Evolutionary conservation across 2,329 filamentous ascomycete species (phyloP), one percentile per base, ranked within the genome.

Genomic region (Aureobasidium sp.): DNA sequence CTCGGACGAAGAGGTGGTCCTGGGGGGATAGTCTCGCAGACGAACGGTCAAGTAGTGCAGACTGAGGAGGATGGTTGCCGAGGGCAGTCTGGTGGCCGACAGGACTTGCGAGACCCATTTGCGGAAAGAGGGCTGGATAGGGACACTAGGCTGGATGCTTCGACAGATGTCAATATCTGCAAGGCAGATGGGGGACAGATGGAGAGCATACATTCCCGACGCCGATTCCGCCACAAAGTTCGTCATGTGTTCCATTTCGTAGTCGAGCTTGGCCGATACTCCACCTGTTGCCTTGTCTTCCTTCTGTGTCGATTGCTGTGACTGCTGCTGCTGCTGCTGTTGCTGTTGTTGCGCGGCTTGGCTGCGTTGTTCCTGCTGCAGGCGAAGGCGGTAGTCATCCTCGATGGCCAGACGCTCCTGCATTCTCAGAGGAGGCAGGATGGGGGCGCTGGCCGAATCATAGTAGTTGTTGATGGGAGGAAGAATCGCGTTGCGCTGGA

Each of bases 181-280:
- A 71, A 83, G 74, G 76, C 75, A 78, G 76, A 82, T 78, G 69
- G 77, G 77, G 77, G 79, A 79, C 71, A 74, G 74, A 73, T 80
- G 78, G 71, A 81, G 76, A 66, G 77, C 82, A 82, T 84, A 86
- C 83, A 89, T 83, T 80, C 83, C 82, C 75, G 88, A 81, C 64
- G 91, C 86, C 85, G 93, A 95, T 73, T 96, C 90, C 65, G 90
- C 88, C 72, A 96, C 91, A 76, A 96, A 97, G 73, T 96, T 91
- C 66, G 91, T 88, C 92, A 96, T 97, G 75, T 89, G 81, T 73
- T 96, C 91, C 85, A 96, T 93, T 76, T 96, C 91, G 75, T 97
- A 97, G 80, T 96, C 92, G 76, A 97, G 85, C 77, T 95, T 89
- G 70, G 91, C 91, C 69, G 92, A 94, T 42, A 97, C 92, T 69